phyloP scores from a whole-genome alignment of 257 asterid species.

The Fraxinus excelsior region DNA sequence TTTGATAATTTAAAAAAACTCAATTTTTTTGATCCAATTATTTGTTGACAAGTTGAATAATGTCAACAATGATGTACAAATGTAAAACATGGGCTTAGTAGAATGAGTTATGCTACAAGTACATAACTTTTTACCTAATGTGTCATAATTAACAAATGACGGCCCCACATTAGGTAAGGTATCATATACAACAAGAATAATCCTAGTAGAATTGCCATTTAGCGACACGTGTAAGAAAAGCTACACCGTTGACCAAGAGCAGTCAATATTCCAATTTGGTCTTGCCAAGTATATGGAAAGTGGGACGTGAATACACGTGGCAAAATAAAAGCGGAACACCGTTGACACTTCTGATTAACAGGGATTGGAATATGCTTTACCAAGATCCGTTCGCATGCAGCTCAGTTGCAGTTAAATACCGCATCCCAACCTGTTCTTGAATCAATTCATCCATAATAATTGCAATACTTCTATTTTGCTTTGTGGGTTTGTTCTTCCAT shows the following conservation, averaged over 20 bases:
- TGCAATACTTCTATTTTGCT: neutral
- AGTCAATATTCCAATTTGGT: neutral
- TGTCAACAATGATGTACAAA: too few relatives aligned
- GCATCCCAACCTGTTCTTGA: neutral
- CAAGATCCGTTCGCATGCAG: neutral
- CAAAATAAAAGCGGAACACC: neutral
- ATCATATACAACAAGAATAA: too few relatives aligned
- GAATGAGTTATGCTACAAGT: too few relatives aligned
- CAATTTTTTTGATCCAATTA: too few relatives aligned
- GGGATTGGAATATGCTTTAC: neutral
- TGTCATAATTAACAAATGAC: too few relatives aligned
- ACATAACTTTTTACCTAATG: too few relatives aligned
- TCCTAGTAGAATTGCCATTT: neutral
- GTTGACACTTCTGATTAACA: neutral
- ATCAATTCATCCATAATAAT: neutral
- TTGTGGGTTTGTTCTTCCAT: neutral
- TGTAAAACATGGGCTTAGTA: too few relatives aligned
- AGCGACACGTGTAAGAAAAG: neutral
- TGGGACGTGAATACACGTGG: neutral
- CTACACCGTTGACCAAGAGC: neutral
- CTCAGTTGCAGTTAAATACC: conserved; percentile 13
- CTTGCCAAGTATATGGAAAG: neutral
- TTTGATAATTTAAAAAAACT: too few relatives aligned
- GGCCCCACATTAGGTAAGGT: too few relatives aligned
- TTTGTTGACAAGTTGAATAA: too few relatives aligned